phyloP scores from a whole-genome alignment of 1,284 basidiomycete genomes.

The Irpex sp. region DNA sequence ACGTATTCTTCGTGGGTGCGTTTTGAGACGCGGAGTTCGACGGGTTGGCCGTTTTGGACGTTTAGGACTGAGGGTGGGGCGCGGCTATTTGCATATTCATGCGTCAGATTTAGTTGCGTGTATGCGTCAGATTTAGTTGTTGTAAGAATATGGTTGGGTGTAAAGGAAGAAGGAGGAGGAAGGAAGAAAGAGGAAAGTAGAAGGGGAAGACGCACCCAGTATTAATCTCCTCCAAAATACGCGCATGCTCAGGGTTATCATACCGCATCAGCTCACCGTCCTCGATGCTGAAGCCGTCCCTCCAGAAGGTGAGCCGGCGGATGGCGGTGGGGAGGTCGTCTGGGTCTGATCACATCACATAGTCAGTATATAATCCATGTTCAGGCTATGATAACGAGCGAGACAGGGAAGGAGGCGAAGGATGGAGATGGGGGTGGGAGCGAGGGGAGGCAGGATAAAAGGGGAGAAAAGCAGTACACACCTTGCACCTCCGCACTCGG shows the following conservation, averaged over 20 bases:
- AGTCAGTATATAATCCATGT: neutral
- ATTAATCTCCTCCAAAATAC: conserved; percentile 77
- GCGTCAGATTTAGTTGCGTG: too few species aligned
- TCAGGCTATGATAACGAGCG: too few species aligned
- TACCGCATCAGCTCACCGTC: conserved; percentile 83
- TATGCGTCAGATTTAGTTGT: too few species aligned
- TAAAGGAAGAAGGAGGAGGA: neutral
- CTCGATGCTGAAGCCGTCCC: conserved; percentile 91
- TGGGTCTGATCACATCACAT: conserved; percentile 31
- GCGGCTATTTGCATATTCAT: conserved; percentile 38
- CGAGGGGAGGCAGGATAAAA: too few species aligned
- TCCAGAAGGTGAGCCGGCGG: conserved; percentile 90
- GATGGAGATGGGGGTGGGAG: too few species aligned
- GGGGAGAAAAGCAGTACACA: neutral
- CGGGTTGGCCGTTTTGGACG: conserved; percentile 76
- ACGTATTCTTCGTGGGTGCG: conserved; percentile 76
- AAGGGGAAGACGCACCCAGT: conserved; percentile 64
- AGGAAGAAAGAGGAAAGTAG: too few species aligned
- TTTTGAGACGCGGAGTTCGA: conserved; percentile 82
- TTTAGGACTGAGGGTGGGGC: conserved; percentile 81
- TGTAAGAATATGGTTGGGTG: neutral
- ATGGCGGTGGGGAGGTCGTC: conserved; percentile 51
- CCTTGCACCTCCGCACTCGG: conserved; percentile 36
- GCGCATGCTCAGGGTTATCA: conserved; percentile 76
- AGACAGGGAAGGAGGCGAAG: too few species aligned